Base-by-base conservation (phyloP, 371 early-diverging fungal species). In the Apophysomyces ossiformis region DNA sequence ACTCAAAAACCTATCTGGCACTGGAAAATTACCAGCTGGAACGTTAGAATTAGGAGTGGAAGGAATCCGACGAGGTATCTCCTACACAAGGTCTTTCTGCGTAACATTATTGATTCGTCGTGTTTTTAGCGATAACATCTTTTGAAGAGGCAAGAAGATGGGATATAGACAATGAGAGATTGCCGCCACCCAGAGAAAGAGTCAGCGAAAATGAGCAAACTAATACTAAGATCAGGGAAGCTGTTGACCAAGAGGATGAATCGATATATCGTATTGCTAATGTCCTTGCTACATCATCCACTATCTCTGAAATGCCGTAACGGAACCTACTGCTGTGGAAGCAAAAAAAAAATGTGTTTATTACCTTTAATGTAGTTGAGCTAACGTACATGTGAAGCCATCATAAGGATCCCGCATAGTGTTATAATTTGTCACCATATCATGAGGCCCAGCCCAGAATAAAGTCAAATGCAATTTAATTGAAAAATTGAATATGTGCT, bases 111-210 rank as follows among this genome's bases (percentile, higher is more conserved):
- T 16, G 26, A 7, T 7, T 36, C 21, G 1, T 3, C 45, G 35
- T 65, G 61, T 35, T 37, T 15, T 41, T 60, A 85, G 95, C 95
- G 21, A 95, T 96, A 68, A 86, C 87, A 13, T 85, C 92, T 16
- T 97, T 97, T 77, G 97, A 97, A 47, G 94, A 96, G 66, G 99
- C 98, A 18, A 90, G 89, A 70, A 81, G 78, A 16, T 92, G 91
- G 26, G 97, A 98, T 77, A 73, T 85, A 16, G 93, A 95, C 58
- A 98, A 98, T 72, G 99, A 98, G 74, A 87, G 91, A 13, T 70
- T 97, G 56, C 99, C 99, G 18, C 96, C 97, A 13, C 76, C 83
- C 11, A 63, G 12, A 56, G 56, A 21, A 37, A 54, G 50, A 11
- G 64, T 38, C 16, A 75, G 79, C 60, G 73, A 74, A 32, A 85